phyloP scores from a whole-genome alignment of 192 early-diverging fungal species.

The Funneliformis geosporum region DNA sequence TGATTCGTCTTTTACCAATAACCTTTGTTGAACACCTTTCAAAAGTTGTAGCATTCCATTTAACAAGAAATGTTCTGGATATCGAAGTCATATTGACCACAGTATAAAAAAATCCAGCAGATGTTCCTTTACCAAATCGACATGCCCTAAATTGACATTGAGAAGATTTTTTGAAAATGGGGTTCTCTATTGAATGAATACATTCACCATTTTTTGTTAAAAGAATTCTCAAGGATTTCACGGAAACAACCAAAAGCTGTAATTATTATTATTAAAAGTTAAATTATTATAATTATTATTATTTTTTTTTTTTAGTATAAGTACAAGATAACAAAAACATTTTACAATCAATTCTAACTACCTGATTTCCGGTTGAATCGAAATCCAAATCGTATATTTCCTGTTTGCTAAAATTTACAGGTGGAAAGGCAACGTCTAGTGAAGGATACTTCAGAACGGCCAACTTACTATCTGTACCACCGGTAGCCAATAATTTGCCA shows the following conservation, averaged over 20 bases:
- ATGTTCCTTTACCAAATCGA: conserved; percentile 55
- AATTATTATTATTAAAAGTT: not conserved
- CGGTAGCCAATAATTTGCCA: conserved; percentile 65
- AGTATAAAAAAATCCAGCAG: conserved; percentile 60
- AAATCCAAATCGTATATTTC: conserved; percentile 72
- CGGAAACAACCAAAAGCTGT: conserved; percentile 55
- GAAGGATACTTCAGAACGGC: conserved; percentile 65
- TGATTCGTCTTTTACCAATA: conserved; percentile 62
- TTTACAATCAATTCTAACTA: not conserved
- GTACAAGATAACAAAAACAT: not conserved
- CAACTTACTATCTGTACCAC: conserved; percentile 69
- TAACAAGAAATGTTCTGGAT: conserved; percentile 59
- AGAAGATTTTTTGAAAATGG: conserved; percentile 44
- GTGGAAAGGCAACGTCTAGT: conserved; percentile 47
- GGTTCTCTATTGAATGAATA: conserved; percentile 47
- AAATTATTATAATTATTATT: not conserved
- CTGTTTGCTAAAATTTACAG: conserved; percentile 56
- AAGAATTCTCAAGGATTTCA: conserved; percentile 49
- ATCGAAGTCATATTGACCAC: conserved; percentile 62
- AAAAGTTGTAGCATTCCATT: conserved; percentile 62
- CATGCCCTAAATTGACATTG: conserved; percentile 51
- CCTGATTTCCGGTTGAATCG: conserved; percentile 42
- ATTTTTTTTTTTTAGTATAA: not conserved
- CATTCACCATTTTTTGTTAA: conserved; percentile 45
- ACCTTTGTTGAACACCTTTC: conserved; percentile 49